A percentile compares a stretch with the other conserved stretches of the same genome.
Conservation (phyloP, 2,329 filamentous ascomycete species). For the Pestalotiopsis sp. region DNA sequence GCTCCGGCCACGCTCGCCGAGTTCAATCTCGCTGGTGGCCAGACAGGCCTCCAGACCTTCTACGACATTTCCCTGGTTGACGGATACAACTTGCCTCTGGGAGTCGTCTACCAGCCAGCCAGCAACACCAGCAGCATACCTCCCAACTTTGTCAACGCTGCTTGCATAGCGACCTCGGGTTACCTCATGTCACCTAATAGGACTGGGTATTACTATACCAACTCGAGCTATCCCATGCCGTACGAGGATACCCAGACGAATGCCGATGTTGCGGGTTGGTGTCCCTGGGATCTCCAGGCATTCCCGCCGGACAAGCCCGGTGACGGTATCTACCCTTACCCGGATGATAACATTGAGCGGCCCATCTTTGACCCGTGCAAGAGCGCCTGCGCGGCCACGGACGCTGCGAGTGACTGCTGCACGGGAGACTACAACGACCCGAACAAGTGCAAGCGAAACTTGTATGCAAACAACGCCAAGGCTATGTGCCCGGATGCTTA, state of each 20-base stretch:
- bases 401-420: conserved; percentile 73
- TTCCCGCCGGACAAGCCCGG: conserved; percentile 69
- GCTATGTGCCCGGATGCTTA: conserved; percentile 82
- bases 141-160: conserved; percentile 75
- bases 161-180: conserved; percentile 74
- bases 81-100: conserved; percentile 79
- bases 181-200: conserved; percentile 58
- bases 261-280: conserved; percentile 67
- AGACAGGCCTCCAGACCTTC: conserved; percentile 66
- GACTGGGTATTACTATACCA: conserved; percentile 63
- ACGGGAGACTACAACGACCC: conserved; percentile 69
- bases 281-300: conserved; percentile 77
- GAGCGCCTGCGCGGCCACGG: conserved; percentile 74
- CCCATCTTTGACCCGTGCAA: conserved; percentile 78
- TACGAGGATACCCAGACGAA: conserved; percentile 65
- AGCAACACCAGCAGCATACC: conserved; percentile 69
- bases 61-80: conserved; percentile 87
- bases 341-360: conserved; percentile 72
- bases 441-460: conserved; percentile 63
- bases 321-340: conserved; percentile 80
- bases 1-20: conserved; percentile 79
- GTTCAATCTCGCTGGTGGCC: conserved; percentile 73
- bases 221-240: conserved; percentile 67
- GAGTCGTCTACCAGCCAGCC: conserved; percentile 62
- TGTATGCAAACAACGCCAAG: conserved; percentile 74